A percentile compares a stretch with the other conserved stretches of the same genome.
phyloP scores from a whole-genome alignment of 768 basidiomycete genomes.

The Sporobolomyces phaffii region DNA sequence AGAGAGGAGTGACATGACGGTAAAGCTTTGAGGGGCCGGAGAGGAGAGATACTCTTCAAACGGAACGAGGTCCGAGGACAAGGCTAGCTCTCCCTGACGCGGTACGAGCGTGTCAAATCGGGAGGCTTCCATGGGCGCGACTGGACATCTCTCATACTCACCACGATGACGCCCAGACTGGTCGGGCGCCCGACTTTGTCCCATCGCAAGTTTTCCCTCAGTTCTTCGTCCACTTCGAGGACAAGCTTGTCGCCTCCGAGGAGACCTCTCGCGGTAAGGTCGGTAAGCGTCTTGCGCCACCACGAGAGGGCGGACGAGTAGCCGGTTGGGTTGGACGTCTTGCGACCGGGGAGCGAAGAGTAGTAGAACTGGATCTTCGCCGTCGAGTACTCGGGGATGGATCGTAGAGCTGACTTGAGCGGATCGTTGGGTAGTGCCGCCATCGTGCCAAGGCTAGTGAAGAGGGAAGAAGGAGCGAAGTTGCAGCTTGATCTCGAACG shows the following conservation, averaged over 20 bases:
- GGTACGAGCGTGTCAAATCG: not conserved
- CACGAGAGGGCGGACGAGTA: slow-evolving; percentile 31
- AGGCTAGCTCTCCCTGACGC: slow-evolving; percentile 17
- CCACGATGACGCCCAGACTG: slow-evolving; percentile 30
- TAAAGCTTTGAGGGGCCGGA: slow-evolving; percentile 1
- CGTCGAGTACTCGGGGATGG: slow-evolving; percentile 21
- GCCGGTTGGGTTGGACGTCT: slow-evolving; percentile 35
- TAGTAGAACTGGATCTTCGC: slow-evolving; percentile 25
- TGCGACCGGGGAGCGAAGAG: slow-evolving; percentile 29
- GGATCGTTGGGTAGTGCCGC: not conserved
- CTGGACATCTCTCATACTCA: not conserved
- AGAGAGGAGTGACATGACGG: slow-evolving; percentile 19
- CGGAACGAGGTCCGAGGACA: slow-evolving; percentile 8
- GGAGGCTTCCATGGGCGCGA: not conserved
- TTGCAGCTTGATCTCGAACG: not conserved
- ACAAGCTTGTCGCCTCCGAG: slow-evolving; percentile 28
- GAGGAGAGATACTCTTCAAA: slow-evolving; percentile 10
- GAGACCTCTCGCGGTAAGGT: slow-evolving; percentile 15
- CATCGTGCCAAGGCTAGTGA: not conserved
- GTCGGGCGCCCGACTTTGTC: slow-evolving; percentile 24
- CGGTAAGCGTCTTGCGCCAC: slow-evolving; percentile 30
- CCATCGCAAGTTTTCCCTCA: slow-evolving; percentile 22
- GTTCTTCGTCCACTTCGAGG: slow-evolving; percentile 15
- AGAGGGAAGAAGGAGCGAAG: not conserved
- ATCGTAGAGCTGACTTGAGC: slow-evolving; percentile 3